phyloP scores from a whole-genome alignment of 768 basidiomycete species.

The Russula sp. region DNA sequence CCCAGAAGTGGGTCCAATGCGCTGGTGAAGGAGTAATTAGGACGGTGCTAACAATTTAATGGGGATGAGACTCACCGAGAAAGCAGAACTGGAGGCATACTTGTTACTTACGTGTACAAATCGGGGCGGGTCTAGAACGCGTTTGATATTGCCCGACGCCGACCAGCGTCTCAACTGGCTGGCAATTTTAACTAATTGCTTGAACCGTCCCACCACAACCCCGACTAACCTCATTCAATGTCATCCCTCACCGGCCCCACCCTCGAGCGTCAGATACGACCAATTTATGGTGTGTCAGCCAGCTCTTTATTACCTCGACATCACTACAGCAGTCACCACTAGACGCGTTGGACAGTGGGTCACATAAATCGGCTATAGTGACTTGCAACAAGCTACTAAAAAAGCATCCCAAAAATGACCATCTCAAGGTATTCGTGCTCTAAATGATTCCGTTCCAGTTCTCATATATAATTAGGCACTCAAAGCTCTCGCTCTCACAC shows the following conservation, averaged over 20 bases:
- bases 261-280: conserved; percentile 78
- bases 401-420: conserved; percentile 71
- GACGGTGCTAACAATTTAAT: neutral
- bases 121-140: too few species aligned
- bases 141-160: conserved; percentile 2
- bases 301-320: conserved; percentile 4
- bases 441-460: neutral
- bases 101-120: neutral
- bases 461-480: conserved; percentile 52
- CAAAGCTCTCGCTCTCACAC: conserved; percentile 80
- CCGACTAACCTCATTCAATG: conserved; percentile 37
- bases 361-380: conserved; percentile 82
- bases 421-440: conserved; percentile 55
- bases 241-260: conserved; percentile 55
- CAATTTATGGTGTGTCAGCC: conserved; percentile 69
- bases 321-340: conserved; percentile 23
- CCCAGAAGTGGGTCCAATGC: conserved; percentile 70
- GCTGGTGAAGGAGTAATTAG: conserved; percentile 39
- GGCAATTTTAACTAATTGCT: conserved; percentile 3
- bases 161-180: conserved; percentile 18
- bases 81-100: conserved; percentile 48
- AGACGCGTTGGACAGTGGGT: conserved; percentile 86
- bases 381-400: conserved; percentile 85
- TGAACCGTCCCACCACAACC: conserved; percentile 13
- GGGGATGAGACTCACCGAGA: conserved; percentile 8